A percentile compares a stretch with the other conserved stretches of the same genome.
These are phyloP conservation scores for Aspergillus taichungensis DNA, from an alignment of 495 filamentous ascomycete genomes.

Conservation along the genomic window DNA sequence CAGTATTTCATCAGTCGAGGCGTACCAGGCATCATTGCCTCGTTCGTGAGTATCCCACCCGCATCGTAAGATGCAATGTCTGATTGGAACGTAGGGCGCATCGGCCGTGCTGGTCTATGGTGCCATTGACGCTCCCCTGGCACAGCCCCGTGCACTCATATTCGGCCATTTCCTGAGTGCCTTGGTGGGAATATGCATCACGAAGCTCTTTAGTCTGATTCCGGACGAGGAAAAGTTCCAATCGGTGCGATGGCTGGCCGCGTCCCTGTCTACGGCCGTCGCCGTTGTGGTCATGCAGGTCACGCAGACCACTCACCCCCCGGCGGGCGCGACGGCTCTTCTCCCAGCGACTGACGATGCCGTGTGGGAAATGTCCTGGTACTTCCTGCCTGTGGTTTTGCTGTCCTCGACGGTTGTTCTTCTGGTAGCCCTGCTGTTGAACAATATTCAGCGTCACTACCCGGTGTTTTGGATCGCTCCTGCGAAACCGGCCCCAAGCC, in stretches of 20 bases:
- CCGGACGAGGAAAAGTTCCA: constrained; percentile 24
- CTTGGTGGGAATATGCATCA: constrained; percentile 50
- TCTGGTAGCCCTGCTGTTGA: constrained; percentile 52
- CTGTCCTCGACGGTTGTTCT: constrained; percentile 55
- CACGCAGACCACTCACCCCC: constrained; percentile 70
- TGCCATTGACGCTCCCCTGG: constrained; percentile 60
- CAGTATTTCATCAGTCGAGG: constrained; percentile 20
- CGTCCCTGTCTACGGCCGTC: constrained; percentile 52
- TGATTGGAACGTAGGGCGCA: constrained; percentile 43
- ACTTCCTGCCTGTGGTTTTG: constrained; percentile 52
- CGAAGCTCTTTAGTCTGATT: constrained; percentile 60
- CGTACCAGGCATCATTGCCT: constrained; percentile 27
- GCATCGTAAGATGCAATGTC: neutral
- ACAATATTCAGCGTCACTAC: constrained; percentile 63
- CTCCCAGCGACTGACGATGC: constrained; percentile 53
- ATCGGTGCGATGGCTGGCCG: constrained; percentile 60
- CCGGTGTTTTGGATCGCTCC: constrained; percentile 58
- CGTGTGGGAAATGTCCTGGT: constrained; percentile 58
- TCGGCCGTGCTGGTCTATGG: constrained; percentile 62
- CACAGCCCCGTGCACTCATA: constrained; percentile 65
- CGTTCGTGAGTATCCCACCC: constrained; percentile 17
- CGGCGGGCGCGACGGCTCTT: constrained; percentile 74
- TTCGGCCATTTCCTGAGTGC: constrained; percentile 60
- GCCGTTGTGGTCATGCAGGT: constrained; percentile 62
- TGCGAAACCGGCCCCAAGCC: constrained; percentile 1